These are phyloP conservation scores for Pleurotus platypus DNA, from an alignment of 768 basidiomycete species.

Conservation along the genomic window DNA sequence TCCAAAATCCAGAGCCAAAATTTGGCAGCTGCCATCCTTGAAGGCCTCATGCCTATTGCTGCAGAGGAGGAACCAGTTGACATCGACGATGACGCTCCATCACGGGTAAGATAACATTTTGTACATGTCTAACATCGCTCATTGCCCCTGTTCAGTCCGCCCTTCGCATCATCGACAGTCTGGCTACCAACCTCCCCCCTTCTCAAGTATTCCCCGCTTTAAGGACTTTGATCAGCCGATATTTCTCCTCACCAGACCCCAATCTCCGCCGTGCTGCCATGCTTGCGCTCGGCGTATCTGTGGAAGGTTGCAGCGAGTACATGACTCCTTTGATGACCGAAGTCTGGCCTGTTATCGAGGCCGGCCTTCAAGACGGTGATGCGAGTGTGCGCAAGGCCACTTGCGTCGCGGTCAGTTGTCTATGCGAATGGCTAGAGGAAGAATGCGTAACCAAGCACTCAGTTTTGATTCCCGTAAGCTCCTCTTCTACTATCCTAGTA, in stretches of 20 bases:
- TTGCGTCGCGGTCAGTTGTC: conserved; percentile 92
- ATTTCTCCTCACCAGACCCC: conserved; percentile 79
- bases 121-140: neutral
- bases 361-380: conserved; percentile 82
- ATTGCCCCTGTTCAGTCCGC: conserved; percentile 56
- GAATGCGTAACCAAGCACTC: conserved; percentile 83
- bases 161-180: conserved; percentile 89
- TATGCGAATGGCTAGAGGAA: conserved; percentile 97
- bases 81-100: conserved; percentile 89
- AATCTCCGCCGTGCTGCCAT: conserved; percentile 86
- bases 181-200: conserved; percentile 90
- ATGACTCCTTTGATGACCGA: conserved; percentile 90
- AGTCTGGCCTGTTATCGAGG: conserved; percentile 93
- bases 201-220: conserved; percentile 95
- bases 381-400: conserved; percentile 88
- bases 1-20: conserved; percentile 85
- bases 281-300: conserved; percentile 91
- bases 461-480: conserved; percentile 78
- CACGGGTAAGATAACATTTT: conserved; percentile 57
- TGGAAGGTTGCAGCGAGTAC: conserved; percentile 97
- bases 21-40: conserved; percentile 81
- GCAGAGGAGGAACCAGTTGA: conserved; percentile 94
- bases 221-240: conserved; percentile 75
- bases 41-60: conserved; percentile 90
- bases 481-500: conserved; percentile 2